Evolutionary conservation across 1,139 yeast genomes (phyloP).

Genomic region (Hemisphaericaspora subhashii): DNA sequence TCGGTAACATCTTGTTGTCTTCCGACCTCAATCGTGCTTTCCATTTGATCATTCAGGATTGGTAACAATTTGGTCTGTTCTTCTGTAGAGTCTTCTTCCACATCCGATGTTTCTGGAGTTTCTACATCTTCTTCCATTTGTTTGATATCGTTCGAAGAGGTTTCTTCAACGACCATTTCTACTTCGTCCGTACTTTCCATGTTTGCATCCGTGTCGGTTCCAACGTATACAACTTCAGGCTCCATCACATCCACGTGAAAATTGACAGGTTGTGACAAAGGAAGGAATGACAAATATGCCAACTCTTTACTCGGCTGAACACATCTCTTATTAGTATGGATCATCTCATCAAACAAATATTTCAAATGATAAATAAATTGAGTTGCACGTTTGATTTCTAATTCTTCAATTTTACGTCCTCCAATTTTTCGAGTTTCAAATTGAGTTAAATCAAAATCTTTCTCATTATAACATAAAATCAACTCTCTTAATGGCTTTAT

Average conservation of each 20-base stretch:
- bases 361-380: constrained; percentile 77
- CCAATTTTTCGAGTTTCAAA: constrained; percentile 65
- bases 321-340: constrained; percentile 58
- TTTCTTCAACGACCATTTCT: constrained; percentile 1
- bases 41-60: constrained; percentile 64
- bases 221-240: constrained; percentile 12
- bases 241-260: constrained; percentile 33
- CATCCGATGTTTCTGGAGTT: no score
- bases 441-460: constrained; percentile 14
- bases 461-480: constrained; percentile 53
- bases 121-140: not conserved
- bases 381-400: constrained; percentile 76
- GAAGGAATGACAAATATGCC: constrained; percentile 85
- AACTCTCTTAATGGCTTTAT: constrained; percentile 76
- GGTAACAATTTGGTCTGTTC: constrained; percentile 26
- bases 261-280: constrained; percentile 65
- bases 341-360: constrained; percentile 68
- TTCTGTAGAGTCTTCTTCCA: not conserved
- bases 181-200: constrained; percentile 9
- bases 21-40: constrained; percentile 74
- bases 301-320: constrained; percentile 82
- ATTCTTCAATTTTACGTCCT: constrained; percentile 71
- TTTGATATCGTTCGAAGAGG: constrained; percentile 1
- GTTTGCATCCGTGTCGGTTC: constrained; percentile 11
- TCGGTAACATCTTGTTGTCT: constrained; percentile 97